Percentiles rank a stretch among this genome's conserved stretches.
These are phyloP conservation scores for Neonectria hederae DNA, from an alignment of 2,329 filamentous ascomycete species.

Conservation along the genomic window DNA sequence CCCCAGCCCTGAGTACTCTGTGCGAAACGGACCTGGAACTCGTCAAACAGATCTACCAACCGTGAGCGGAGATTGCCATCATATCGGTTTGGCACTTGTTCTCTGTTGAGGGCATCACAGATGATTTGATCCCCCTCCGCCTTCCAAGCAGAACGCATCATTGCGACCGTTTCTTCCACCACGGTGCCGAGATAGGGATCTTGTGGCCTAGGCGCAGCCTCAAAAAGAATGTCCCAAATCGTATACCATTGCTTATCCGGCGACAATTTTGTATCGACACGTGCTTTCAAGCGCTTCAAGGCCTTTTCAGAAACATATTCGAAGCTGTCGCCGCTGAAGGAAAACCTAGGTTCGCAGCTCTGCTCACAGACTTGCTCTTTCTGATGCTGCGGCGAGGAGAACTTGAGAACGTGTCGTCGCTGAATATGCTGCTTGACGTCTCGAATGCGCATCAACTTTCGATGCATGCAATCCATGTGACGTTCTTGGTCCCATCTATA, in stretches of 20 bases:
- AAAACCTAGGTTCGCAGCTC: neutral
- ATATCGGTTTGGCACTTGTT: neutral
- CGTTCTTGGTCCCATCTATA: conserved; percentile 42
- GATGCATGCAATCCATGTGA: conserved; percentile 42
- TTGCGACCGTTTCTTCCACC: conserved; percentile 21
- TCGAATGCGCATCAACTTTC: conserved; percentile 38
- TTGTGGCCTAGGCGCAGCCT: neutral
- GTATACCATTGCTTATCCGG: conserved; percentile 25
- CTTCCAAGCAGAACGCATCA: conserved; percentile 24
- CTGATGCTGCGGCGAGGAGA: neutral
- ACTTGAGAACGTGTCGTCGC: neutral
- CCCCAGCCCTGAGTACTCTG: neutral
- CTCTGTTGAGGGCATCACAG: neutral
- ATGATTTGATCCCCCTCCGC: conserved; percentile 1
- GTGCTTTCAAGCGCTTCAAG: conserved; percentile 18
- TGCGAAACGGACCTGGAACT: neutral
- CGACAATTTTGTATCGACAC: conserved; percentile 8
- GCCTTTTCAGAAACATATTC: conserved; percentile 18
- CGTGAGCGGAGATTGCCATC: neutral
- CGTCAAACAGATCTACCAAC: neutral
- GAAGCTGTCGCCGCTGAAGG: neutral
- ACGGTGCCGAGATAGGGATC: conserved; percentile 20
- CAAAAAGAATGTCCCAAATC: conserved; percentile 32
- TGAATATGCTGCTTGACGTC: conserved; percentile 45
- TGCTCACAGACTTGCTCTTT: neutral